phyloP scores from a whole-genome alignment of 2,329 filamentous ascomycete genomes.

The Sarocladiaceae sp. region DNA sequence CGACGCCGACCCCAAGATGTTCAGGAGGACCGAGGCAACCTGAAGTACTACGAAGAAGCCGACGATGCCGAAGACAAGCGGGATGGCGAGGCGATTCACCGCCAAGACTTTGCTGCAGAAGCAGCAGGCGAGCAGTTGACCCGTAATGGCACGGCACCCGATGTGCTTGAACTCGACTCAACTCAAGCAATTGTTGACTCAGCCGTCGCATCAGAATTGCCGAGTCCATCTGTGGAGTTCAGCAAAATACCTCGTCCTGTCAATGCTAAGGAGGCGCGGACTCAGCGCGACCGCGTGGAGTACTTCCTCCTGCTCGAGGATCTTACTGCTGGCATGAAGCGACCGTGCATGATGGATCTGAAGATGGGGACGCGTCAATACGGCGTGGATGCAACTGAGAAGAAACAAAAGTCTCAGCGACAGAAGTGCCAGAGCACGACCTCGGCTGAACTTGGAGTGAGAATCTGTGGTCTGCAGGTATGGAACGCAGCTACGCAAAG shows the following conservation, averaged over 20 bases:
- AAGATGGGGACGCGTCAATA: constrained; percentile 99
- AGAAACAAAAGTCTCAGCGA: constrained; percentile 89
- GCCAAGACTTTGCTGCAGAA: constrained; percentile 9
- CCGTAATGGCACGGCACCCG: constrained; percentile 14
- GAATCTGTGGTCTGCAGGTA: constrained; percentile 92
- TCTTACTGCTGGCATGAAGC: constrained; percentile 92
- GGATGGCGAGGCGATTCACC: constrained; percentile 33
- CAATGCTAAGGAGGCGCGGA: constrained; percentile 75
- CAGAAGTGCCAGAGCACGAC: constrained; percentile 92
- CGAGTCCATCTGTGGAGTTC: constrained; percentile 32
- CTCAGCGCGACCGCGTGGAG: constrained; percentile 66
- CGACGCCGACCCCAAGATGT: constrained; percentile 71
- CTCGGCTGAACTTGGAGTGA: constrained; percentile 83
- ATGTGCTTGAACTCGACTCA: constrained; percentile 9
- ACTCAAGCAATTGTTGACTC: constrained; percentile 22
- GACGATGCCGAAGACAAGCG: constrained; percentile 78
- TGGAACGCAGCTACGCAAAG: constrained; percentile 82
- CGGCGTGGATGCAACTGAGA: constrained; percentile 83
- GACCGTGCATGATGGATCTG: constrained; percentile 92
- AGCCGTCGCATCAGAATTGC: constrained; percentile 27
- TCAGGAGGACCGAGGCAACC: constrained; percentile 63
- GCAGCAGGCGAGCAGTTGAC: background rate
- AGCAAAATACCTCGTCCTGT: constrained; percentile 53
- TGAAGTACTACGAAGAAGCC: constrained; percentile 90
- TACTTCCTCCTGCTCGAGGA: constrained; percentile 94